Evolutionary conservation across 192 early-diverging fungal species (phyloP).

Genomic region (Entomortierella parvispora): DNA sequence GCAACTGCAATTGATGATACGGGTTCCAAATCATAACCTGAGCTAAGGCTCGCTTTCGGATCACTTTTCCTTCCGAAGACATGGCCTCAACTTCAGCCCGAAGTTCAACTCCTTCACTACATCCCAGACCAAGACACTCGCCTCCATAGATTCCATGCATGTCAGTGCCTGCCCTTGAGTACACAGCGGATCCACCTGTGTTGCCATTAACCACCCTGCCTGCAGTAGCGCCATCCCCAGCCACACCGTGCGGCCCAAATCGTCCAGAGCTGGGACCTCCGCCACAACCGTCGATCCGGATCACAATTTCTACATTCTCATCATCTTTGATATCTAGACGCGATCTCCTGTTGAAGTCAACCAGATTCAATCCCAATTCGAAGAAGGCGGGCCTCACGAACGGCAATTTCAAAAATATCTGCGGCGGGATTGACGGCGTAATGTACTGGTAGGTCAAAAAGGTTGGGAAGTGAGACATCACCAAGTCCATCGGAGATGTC

Average conservation of each 20-base stretch:
- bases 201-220: slow-evolving; percentile 3
- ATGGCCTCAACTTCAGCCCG: slow-evolving; percentile 45
- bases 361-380: slow-evolving; percentile 46
- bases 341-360: slow-evolving; percentile 37
- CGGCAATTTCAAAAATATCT: slow-evolving; percentile 54
- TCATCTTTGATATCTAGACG: slow-evolving; percentile 47
- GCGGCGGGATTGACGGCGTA: slow-evolving; percentile 41
- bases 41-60: slow-evolving; percentile 29
- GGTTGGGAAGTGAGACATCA: slow-evolving; percentile 43
- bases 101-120: slow-evolving; percentile 35
- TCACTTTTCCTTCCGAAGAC: slow-evolving; percentile 29
- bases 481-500: slow-evolving; percentile 41
- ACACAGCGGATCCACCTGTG: slow-evolving; percentile 19
- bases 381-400: slow-evolving; percentile 59
- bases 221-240: neutral
- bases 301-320: slow-evolving; percentile 19
- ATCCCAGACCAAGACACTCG: slow-evolving; percentile 39
- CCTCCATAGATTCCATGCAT: slow-evolving; percentile 13
- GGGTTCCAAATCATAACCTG: slow-evolving; percentile 51
- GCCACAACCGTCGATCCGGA: slow-evolving; percentile 22
- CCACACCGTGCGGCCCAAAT: slow-evolving; percentile 4
- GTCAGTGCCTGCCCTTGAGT: neutral
- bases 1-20: slow-evolving; percentile 10
- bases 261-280: neutral
- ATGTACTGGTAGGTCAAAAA: slow-evolving; percentile 55